These are phyloP conservation scores for Fusarium redolens DNA, from an alignment of 2,329 filamentous ascomycete genomes.

Conservation along the genomic window DNA sequence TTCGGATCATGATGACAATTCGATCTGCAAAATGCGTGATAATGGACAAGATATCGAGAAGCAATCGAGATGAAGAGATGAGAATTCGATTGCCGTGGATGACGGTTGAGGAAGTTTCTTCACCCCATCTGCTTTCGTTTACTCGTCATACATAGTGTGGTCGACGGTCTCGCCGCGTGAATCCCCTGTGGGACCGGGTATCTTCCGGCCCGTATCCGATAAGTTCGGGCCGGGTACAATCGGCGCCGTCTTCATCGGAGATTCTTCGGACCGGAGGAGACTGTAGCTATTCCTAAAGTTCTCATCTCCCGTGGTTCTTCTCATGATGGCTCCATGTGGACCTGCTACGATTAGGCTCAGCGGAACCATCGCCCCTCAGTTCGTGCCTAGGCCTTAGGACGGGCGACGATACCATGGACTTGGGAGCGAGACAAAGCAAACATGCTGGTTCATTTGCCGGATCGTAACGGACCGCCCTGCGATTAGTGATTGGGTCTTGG, in stretches of 20 bases:
- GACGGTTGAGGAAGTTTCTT: background rate
- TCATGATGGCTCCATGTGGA: constrained; percentile 1
- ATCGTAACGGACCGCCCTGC: constrained; percentile 2
- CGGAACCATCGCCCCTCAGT: constrained; percentile 12
- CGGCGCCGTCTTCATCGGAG: constrained; percentile 6
- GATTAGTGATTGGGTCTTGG: constrained; percentile 6
- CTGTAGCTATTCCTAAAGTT: constrained; percentile 13
- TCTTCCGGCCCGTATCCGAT: constrained; percentile 8
- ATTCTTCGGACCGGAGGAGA: background rate
- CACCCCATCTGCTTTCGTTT: background rate
- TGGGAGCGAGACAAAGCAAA: constrained; percentile 15
- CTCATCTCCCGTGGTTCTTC: background rate
- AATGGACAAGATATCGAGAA: constrained; percentile 7
- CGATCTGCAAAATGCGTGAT: constrained; percentile 11
- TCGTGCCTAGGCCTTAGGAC: constrained; percentile 15
- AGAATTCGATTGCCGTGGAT: constrained; percentile 2
- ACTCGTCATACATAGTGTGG: background rate
- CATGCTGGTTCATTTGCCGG: constrained; percentile 7
- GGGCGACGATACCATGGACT: constrained; percentile 12
- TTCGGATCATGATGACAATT: constrained; percentile 1
- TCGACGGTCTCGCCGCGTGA: constrained; percentile 4
- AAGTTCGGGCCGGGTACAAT: constrained; percentile 9
- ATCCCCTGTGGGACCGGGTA: constrained; percentile 6
- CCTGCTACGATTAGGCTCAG: constrained; percentile 6
- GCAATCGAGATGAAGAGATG: constrained; percentile 14